Evolutionary conservation across 805 yeast species (phyloP).

Genomic region (Ogataea parapolymorpha): DNA sequence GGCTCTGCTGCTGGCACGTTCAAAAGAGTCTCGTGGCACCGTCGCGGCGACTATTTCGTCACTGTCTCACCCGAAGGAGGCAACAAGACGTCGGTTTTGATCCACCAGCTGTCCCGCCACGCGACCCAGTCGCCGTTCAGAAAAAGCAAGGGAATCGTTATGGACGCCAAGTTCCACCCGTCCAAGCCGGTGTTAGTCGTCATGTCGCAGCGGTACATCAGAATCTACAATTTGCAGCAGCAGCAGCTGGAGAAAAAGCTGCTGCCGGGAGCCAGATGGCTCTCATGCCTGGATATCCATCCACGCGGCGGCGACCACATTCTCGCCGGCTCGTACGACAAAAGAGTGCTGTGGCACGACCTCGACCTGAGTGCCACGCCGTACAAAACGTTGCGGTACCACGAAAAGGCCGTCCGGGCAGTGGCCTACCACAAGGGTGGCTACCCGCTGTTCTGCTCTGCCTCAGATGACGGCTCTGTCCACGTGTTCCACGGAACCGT

Average conservation of each 20-base stretch:
- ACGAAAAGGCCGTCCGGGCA: constrained; percentile 88
- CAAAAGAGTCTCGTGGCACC: constrained; percentile 89
- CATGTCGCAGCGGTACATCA: constrained; percentile 87
- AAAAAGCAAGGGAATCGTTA: constrained; percentile 87
- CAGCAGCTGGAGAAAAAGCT: constrained; percentile 82
- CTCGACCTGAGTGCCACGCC: constrained; percentile 85
- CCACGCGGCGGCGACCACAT: constrained; percentile 92
- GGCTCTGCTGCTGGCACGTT: constrained; percentile 53
- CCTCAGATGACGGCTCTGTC: constrained; percentile 89
- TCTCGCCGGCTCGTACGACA: constrained; percentile 88
- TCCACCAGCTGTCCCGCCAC: constrained; percentile 93
- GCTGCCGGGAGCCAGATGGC: constrained; percentile 95
- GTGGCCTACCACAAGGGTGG: constrained; percentile 82
- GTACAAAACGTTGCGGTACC: constrained; percentile 92
- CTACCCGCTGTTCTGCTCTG: constrained; percentile 89
- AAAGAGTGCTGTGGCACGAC: constrained; percentile 97
- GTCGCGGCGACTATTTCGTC: constrained; percentile 95
- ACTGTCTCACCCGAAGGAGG: constrained; percentile 94
- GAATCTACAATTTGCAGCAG: constrained; percentile 85
- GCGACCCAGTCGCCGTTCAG: constrained; percentile 93
- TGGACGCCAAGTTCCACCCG: constrained; percentile 97
- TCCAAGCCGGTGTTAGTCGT: constrained; percentile 91
- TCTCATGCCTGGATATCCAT: constrained; percentile 86
- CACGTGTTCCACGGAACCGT: constrained; percentile 97
- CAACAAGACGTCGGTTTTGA: constrained; percentile 74